Evolutionary conservation across 1,284 basidiomycete species (phyloP).

Genomic region (Hymenochaete sp.): DNA sequence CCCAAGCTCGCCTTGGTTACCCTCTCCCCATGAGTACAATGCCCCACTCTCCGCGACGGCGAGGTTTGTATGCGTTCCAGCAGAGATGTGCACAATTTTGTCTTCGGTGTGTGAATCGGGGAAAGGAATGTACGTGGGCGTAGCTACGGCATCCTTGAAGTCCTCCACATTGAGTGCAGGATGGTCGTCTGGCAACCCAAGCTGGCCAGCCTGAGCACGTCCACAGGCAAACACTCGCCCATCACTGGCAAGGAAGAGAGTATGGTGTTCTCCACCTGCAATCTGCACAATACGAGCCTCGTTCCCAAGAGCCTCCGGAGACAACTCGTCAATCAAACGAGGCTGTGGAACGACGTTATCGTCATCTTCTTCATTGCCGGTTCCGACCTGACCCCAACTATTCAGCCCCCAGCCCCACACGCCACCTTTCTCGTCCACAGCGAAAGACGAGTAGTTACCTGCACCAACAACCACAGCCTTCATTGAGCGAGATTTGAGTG

Average conservation of each 20-base stretch:
- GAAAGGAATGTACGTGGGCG: slow-evolving; percentile 61
- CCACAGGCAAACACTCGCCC: slow-evolving; percentile 83
- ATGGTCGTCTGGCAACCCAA: slow-evolving; percentile 64
- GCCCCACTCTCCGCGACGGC: slow-evolving; percentile 73
- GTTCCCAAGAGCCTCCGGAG: slow-evolving; percentile 50
- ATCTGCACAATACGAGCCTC: slow-evolving; percentile 67
- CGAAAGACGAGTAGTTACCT: slow-evolving; percentile 83
- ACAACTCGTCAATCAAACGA: slow-evolving; percentile 56
- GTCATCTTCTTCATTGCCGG: slow-evolving; percentile 40
- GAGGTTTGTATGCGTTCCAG: slow-evolving; percentile 76
- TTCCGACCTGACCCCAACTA: slow-evolving; percentile 62
- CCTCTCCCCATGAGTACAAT: slow-evolving; percentile 82
- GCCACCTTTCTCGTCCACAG: slow-evolving; percentile 72
- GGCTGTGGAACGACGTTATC: slow-evolving; percentile 60
- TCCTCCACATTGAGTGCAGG: slow-evolving; percentile 42
- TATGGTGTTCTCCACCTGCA: slow-evolving; percentile 77
- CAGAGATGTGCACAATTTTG: slow-evolving; percentile 66
- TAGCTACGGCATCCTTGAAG: slow-evolving; percentile 48
- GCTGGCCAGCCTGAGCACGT: slow-evolving; percentile 68
- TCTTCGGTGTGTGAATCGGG: slow-evolving; percentile 50
- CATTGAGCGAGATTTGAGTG: slow-evolving; percentile 56
- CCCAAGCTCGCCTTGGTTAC: slow-evolving; percentile 63
- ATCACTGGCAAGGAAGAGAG: slow-evolving; percentile 75
- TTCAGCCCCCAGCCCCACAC: slow-evolving; percentile 94
- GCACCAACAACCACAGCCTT: slow-evolving; percentile 74